These are phyloP conservation scores for Calocybe gangraenosa DNA, from an alignment of 768 basidiomycete genomes.

Conservation along the genomic window DNA sequence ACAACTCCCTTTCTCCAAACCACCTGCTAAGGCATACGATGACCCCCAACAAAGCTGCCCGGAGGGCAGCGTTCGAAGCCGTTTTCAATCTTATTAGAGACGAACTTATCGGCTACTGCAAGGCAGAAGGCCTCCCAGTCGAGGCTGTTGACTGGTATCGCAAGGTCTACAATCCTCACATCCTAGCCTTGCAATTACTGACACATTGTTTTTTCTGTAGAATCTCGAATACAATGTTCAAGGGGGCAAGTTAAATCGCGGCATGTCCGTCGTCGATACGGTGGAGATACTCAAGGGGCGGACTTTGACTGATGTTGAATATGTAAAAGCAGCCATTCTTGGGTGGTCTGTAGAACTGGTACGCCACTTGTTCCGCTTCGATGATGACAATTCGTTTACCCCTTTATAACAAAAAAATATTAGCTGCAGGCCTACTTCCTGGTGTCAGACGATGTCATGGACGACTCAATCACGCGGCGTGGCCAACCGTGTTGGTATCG, in stretches of 20 bases:
- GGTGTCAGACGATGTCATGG: constrained; percentile 97
- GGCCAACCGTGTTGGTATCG: constrained; percentile 95
- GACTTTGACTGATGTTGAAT: constrained; percentile 73
- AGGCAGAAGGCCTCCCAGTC: constrained; percentile 68
- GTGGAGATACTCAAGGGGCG: constrained; percentile 82
- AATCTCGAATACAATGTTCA: constrained; percentile 91
- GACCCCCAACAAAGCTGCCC: constrained; percentile 16
- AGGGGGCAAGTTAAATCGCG: constrained; percentile 92
- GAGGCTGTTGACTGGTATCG: constrained; percentile 85
- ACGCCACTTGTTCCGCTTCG: constrained; percentile 21
- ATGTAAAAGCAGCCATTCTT: constrained; percentile 80
- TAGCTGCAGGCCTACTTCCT: constrained; percentile 97
- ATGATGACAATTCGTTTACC: background rate
- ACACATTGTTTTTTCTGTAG: constrained; percentile 30
- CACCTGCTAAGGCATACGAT: background rate
- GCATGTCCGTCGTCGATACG: constrained; percentile 90
- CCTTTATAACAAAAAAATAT: too few species aligned
- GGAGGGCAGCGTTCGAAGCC: constrained; percentile 60
- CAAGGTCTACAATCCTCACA: constrained; percentile 42
- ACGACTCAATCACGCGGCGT: constrained; percentile 87
- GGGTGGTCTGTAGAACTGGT: constrained; percentile 97
- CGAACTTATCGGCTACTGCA: constrained; percentile 70
- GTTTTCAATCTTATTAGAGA: constrained; percentile 70
- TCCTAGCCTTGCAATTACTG: background rate
- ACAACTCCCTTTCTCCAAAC: background rate